Base-by-base conservation (phyloP, 2,329 filamentous ascomycete species). In the Sporothrix luriei region DNA sequence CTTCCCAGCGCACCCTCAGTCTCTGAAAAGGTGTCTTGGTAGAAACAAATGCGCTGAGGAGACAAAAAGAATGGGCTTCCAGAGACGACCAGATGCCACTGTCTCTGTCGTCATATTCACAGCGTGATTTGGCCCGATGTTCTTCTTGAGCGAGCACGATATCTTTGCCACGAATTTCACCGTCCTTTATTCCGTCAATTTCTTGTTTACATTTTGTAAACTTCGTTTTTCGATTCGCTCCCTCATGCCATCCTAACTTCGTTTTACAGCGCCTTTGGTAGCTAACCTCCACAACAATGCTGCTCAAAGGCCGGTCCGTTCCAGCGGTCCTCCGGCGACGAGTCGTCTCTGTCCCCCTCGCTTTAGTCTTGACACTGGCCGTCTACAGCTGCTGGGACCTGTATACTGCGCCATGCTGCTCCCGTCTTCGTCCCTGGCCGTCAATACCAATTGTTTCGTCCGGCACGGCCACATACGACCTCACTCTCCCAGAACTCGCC, bases 401-500 rank as follows among this genome's bases (percentile, higher is more conserved):
- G 4, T 14, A 65, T 5, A 19, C 13, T 1, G 16, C 46, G 6
- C 54, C 43, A 38, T 67, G 64, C 46, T 55, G 38, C 40, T 33
- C 52, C 26, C 13, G 52, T 29, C 52, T 29, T 24, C 4, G 19
- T 19, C 24, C 26, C 2, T 55, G 52, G 52, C 52, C 52, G 24
- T 7, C 52, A 33, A 55, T 55, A 55, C 24, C 26, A 2, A 5
- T 14, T 14, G 14, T 19, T 29, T 55, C 52, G 11, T 55, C 52
- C 13, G 14, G 24, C 6, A 19, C 4, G 21, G 4, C 7, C 6
- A 21, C 3, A 14, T 13, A 29, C 13, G 26, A 49, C 48, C 26
- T 70, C 65, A 24, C 29, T 49, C n/a, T 70, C 19, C 54, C 64
- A 1, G 55, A 70, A 33, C 69, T 70, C 24, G 46, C 19, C 24